Base-by-base conservation (phyloP, 2,329 filamentous ascomycete genomes). In the Sporothrix brasiliensis region DNA sequence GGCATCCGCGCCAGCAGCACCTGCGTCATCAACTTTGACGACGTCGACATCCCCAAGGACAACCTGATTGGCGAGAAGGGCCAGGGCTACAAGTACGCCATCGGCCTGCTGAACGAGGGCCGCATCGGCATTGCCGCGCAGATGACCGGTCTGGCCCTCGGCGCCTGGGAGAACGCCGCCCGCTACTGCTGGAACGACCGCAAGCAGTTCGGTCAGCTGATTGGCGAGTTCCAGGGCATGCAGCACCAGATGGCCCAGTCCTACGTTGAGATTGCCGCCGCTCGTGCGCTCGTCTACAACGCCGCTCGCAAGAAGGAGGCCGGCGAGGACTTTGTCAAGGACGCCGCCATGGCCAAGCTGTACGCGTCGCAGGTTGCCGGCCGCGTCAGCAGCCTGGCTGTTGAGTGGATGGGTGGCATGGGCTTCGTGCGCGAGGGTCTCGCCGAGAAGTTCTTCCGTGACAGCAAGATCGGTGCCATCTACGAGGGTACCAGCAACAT, bases 341-440 rank as follows among this genome's bases (percentile, higher is more conserved):
- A 99, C 77, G 95, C 95, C 11, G 95, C 95, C 76, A 99, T 99
- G 95, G 95, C 95, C 69, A 99, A 99, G 85, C 86, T 99, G 69
- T 97, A 92, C 79, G 89, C 95, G 2, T 95, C 92, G 4, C 95
- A 99, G 82, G 93, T 99, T 44, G 95, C 95, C 0, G 92, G 92
- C 24, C 89, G 88, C 69, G 94, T 99, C 24, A 91, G 91, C 69
- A 89, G 94, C 7, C 86, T 91, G 65, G 95, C 94, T 0, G 89
- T 99, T 39, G 95, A 99, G 83, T 99, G 95, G 95, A 98, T 98
- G 94, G 95, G 95, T 63, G 95, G 95, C 73, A 98, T 99, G 95
- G 95, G 95, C 60, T 99, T 99, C 77, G 95, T 99, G 19, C 86
- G 95, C 58, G 95, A 99, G 80, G 95, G 95, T 0, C 89, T 97